Base-by-base conservation (phyloP, 768 basidiomycete species). In the Tephrocybe sp. region DNA sequence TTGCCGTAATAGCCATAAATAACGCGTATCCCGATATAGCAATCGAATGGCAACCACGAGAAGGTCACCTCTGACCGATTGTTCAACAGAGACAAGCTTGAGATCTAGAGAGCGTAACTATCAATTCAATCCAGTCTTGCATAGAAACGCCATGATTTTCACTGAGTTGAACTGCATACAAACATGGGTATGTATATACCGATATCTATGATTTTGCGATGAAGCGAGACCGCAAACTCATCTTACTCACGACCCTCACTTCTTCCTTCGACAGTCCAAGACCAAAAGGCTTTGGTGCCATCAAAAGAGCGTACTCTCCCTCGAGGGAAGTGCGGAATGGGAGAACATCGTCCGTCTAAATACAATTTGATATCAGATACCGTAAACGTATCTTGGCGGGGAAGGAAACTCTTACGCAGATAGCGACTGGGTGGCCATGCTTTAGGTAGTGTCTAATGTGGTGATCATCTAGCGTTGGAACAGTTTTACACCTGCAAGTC, bases 341-440 rank as follows among this genome's bases (percentile, higher is more conserved):
- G 15, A 93, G 80, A 4, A 76, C 82, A 62, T 93, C 91, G 61
- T 92, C 91, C 26, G 90, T 92, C 90, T 92, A 26, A 18, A 12
- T n/a, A n/a, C n/a, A n/a, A n/a, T 12, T 8, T 3, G 18, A 11
- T 16, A 12, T 37, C 9, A 32, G 55, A 37, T 32, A 52, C 32
- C 28, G 47, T 42, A 30, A 53, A 22, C 24, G 0, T 30, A 25
- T 1, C 4, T 15, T 25, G 2, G 22, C 47, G 36, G 15, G 26
- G 32, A 39, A 2, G 26, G 12, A 21, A 6, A 72, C 7, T 3
- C 84, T 53, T 66, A 92, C 91, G 61, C 87, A 92, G 49, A 93
- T 87, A 8, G 79, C 76, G 31, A 92, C 72, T 1, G 89, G 88
- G 57, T 92, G 87, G 34, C 79, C 65, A 32, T 75, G 70, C 43